Percentiles rank a stretch among this genome's conserved stretches.
Conservation (phyloP, 345 rosid genomes). For the Citrus mangshanensis region DNA sequence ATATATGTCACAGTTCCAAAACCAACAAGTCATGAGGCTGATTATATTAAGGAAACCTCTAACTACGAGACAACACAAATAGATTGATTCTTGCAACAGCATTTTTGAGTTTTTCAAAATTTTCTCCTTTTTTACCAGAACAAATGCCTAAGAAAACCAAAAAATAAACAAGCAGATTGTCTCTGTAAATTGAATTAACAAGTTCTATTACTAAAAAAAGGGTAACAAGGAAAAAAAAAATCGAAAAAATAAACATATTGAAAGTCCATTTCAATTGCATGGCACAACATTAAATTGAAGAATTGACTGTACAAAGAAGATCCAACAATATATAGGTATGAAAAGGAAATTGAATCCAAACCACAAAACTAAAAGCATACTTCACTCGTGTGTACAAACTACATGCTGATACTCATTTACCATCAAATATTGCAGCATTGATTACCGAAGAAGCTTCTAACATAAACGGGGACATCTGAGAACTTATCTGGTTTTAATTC, state of each 20-base stretch:
- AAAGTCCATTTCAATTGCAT: no score
- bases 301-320: no score
- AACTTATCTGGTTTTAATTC: not conserved
- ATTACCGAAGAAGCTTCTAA: not conserved
- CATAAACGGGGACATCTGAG: not conserved
- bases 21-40: no score
- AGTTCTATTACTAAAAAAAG: no score
- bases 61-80: not conserved
- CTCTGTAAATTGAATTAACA: no score
- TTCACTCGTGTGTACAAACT: not conserved
- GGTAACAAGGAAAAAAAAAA: no score
- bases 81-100: not conserved
- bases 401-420: not conserved
- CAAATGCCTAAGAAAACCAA: not conserved
- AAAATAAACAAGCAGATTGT: no score
- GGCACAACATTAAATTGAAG: no score
- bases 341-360: not conserved
- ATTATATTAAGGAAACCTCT: not conserved
- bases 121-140: not conserved
- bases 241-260: no score
- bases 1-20: no score
- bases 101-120: not conserved
- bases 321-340: no score
- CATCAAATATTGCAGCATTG: not conserved
- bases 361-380: not conserved